Base-by-base conservation (phyloP, 2,329 filamentous ascomycete genomes). In the Arthrocladium fulminans region DNA sequence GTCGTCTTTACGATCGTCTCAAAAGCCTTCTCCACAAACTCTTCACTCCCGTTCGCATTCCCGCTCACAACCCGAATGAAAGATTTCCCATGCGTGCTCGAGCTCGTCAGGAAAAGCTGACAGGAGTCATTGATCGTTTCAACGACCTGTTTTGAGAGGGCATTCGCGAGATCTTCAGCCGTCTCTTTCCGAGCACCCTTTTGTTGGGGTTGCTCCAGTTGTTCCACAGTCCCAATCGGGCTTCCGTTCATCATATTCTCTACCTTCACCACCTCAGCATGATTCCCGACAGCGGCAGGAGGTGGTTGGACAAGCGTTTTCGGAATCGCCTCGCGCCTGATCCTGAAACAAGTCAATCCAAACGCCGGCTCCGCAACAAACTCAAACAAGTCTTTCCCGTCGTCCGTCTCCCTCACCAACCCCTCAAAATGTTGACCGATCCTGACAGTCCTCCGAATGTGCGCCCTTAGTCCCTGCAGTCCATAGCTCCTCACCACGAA, bases 401-500 rank as follows among this genome's bases (percentile, higher is more conserved):
- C 57, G 2, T 85, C 69, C 5, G 43, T 32, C 2, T 61, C 67
- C 8, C 67, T 64, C 1, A 94, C 61, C 35, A 85, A 70, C 0
- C 62, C 68, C 2, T 80, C 76, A 54, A 96, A 92, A 8, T 72
- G 65, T 54, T 88, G 77, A n/a, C 85, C 86, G 0, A 88, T 68
- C 2, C 65, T 63, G 49, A 95, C 70, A 22, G 84, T 82, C 35
- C 78, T 77, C 27, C 80, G 73, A 54, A 96, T 80, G 59, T 94
- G 86, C 3, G 69, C 74, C 57, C 81, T 81, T 60, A 97, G 67
- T 0, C 89, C 90, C 24, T 74, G 73, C 45, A 94, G 70, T 0
- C 90, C 90, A 62, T 88, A 95, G 37, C 77, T 82, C 38, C 90
- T 76, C 59, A 96, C 71, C 6, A 97, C 88, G 63, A 96, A 96